Percentiles rank a stretch among this genome's conserved stretches.
Evolutionary conservation across 768 basidiomycete species (phyloP).

Genomic region (Collybiopsis confluens): DNA sequence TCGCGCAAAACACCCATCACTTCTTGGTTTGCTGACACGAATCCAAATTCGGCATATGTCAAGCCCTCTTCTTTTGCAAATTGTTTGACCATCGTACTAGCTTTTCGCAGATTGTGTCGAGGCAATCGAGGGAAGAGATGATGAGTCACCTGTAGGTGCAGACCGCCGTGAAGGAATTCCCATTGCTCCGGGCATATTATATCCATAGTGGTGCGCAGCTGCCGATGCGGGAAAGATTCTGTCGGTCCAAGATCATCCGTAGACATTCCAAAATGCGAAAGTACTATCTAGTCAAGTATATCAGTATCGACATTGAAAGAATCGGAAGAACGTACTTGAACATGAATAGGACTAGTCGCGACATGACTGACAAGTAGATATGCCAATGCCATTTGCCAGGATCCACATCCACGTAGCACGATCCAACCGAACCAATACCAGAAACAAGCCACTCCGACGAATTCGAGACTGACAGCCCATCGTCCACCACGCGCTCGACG

Average conservation of each 20-base stretch:
- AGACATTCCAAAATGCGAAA: slow-evolving; percentile 96
- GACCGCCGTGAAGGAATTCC: slow-evolving; percentile 92
- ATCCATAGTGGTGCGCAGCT: slow-evolving; percentile 96
- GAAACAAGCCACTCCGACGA: slow-evolving; percentile 74
- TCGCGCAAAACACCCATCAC: slow-evolving; percentile 77
- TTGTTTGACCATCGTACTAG: slow-evolving; percentile 79
- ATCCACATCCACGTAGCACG: slow-evolving; percentile 66
- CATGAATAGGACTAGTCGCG: slow-evolving; percentile 85
- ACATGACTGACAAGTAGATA: slow-evolving; percentile 86
- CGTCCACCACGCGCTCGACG: slow-evolving; percentile 61
- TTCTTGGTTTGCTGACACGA: slow-evolving; percentile 78
- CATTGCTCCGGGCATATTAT: slow-evolving; percentile 82
- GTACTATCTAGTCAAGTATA: slow-evolving; percentile 64
- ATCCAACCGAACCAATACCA: slow-evolving; percentile 78
- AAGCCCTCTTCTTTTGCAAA: slow-evolving; percentile 84
- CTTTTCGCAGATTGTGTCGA: slow-evolving; percentile 84
- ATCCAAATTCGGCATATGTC: slow-evolving; percentile 88
- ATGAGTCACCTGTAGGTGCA: slow-evolving; percentile 96
- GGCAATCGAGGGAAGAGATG: slow-evolving; percentile 96
- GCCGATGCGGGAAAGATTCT: slow-evolving; percentile 91
- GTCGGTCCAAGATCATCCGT: slow-evolving; percentile 85
- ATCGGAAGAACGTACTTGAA: slow-evolving; percentile 58
- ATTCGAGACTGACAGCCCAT: slow-evolving; percentile 78
- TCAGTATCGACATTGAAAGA: background rate
- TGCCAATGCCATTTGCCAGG: slow-evolving; percentile 61